Conservation (phyloP, 208 protist species). For the Tritrichomonas foetus region DNA sequence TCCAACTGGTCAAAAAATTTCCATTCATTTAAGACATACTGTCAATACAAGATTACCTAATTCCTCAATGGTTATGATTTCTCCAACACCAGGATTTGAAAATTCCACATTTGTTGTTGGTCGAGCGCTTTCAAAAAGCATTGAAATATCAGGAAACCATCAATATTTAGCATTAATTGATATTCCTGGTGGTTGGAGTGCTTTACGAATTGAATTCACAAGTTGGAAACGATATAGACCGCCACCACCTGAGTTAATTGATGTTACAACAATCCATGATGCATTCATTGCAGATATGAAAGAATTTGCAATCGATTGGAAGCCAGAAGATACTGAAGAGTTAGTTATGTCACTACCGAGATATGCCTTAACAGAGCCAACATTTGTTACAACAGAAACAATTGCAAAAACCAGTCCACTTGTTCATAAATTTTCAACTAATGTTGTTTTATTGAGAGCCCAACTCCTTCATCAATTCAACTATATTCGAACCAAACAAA, state of each 20-base stretch:
- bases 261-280: neutral
- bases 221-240: neutral
- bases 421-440: neutral
- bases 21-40: neutral
- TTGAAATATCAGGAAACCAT: neutral
- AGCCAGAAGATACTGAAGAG: neutral
- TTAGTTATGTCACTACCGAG: neutral
- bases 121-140: neutral
- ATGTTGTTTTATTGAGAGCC: neutral
- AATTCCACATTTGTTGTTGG: neutral
- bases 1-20: neutral
- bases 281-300: constrained; percentile 33
- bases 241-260: too few relatives aligned
- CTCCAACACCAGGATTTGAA: neutral
- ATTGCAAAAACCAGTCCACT: neutral
- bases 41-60: neutral
- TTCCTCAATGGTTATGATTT: neutral
- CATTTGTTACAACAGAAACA: neutral
- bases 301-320: neutral
- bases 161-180: neutral
- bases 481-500: neutral
- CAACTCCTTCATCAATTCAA: neutral
- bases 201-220: neutral
- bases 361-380: neutral
- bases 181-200: neutral